Evolutionary conservation across 176 grass and related monocot species (phyloP), one percentile per base, ranked within the genome.

Genomic region (Zoysia japonica): DNA sequence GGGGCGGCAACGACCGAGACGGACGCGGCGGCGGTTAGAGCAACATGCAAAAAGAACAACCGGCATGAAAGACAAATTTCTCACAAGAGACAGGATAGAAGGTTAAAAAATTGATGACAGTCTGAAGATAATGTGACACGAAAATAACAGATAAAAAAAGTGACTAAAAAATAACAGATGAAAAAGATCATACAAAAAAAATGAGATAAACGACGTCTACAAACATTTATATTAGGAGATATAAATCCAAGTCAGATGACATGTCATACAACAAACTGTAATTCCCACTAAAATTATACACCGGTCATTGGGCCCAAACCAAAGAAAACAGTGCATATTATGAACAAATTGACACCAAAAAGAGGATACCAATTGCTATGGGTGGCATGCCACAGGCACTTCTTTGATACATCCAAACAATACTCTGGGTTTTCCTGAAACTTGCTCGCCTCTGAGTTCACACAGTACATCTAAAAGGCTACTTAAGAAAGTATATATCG

Each of bases 261-360:
- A 51, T 81, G 61, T 65, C 14, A 84, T 88, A 89, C 67, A 65
- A 72, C 17, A 64, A 38, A 11, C 43, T 67, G 0, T 57, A 66
- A 38, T 81, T 44, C 43, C 36, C 71, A 66, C 67, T 81, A 77
- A 43, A 85, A 85, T 75, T 81, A 74, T 81, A 77, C 72, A 81
- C 48, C 75, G 1, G 59, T 52, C 57, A 79, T 59, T 51, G 49
- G 65, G 50, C 37, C 53, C 60, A 53, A 81, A 61, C 44, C 50
- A 65, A 84, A 44, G 16, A 61, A 67, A 77, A 77, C 49, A 65
- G 70, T 57, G 61, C 77, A 85, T 76, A 71, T 80, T 89, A 89
- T 85, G 67, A 73, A 85, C 87, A 89, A 77, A 39, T 72, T 78
- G 78, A 65, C 78, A 72, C 77, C 72, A 61, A 78, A 85, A 78